Evolutionary conservation across 2,329 filamentous ascomycete genomes (phyloP).

Genomic region (Penicillium sp.): DNA sequence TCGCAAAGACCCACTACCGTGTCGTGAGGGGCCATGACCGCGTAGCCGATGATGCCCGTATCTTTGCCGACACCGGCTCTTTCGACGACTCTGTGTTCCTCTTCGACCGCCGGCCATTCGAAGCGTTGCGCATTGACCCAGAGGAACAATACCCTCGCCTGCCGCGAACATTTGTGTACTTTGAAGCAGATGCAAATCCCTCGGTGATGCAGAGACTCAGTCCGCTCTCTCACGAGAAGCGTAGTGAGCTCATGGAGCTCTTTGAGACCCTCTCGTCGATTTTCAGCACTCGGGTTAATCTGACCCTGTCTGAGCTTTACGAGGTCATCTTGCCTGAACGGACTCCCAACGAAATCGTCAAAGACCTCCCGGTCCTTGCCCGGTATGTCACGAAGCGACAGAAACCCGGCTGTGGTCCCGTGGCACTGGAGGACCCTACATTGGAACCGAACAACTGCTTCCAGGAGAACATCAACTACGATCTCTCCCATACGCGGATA

Average conservation of each 20-base stretch:
- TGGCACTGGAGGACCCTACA: constrained; percentile 19
- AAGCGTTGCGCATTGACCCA: constrained; percentile 58
- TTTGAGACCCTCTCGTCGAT: constrained; percentile 25
- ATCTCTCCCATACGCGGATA: constrained; percentile 30
- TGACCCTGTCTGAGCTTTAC: constrained; percentile 28
- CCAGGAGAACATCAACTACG: constrained; percentile 33
- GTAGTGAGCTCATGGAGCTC: constrained; percentile 19
- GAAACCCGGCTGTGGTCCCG: constrained; percentile 23
- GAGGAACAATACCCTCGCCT: constrained; percentile 64
- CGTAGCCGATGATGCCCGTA: constrained; percentile 48
- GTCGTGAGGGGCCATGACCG: constrained; percentile 30
- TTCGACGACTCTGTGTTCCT: constrained; percentile 51
- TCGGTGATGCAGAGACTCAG: constrained; percentile 18
- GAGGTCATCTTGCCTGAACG: constrained; percentile 29
- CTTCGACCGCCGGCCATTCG: constrained; percentile 67
- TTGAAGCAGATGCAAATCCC: constrained; percentile 31
- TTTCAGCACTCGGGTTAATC: constrained; percentile 24
- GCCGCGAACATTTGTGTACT: constrained; percentile 34
- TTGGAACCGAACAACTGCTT: constrained; percentile 22
- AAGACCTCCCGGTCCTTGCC: constrained; percentile 32
- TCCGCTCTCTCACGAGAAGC: constrained; percentile 13
- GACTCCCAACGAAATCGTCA: constrained; percentile 30
- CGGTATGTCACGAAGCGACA: constrained; percentile 27
- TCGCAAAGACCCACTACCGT: constrained; percentile 26
- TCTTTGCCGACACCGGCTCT: constrained; percentile 49